Evolutionary conservation across 2,329 filamentous ascomycete species (phyloP), one percentile per base, ranked within the genome.

Genomic region (Pseudogymnoascus sp.): DNA sequence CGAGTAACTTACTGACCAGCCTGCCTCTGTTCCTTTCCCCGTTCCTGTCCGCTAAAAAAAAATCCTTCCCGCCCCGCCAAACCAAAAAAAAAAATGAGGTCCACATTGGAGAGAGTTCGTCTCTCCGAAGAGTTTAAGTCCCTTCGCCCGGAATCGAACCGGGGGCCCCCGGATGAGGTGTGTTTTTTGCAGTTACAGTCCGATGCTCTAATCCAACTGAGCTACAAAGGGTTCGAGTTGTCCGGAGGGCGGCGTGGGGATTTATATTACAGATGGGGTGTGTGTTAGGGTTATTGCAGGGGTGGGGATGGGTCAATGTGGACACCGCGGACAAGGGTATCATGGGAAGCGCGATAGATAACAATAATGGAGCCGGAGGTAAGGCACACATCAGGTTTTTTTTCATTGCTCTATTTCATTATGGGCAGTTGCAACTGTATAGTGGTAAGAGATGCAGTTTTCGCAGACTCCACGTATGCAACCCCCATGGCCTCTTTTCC

Each of bases 201-300:
- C 59, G 59, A 60, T 60, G 59, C 59, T 60, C 59, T 60, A 60
- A 60, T 60, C 59, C 59, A 60, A 60, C 59, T 60, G 59, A 60
- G 59, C 59, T 60, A 60, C 59, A 60, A 60, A 60, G 59, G 59
- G 59, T 53, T 4, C 7, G 50, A 56, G 28, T 56, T 56, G 28
- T 33, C 26, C 10, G 4, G 50, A 12, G 50, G n/a, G 16, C 19
- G 10, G 50, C n/a, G 50, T 16, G 50, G 10, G 50, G 50, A 19
- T 22, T 56, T 56, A 56, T 56, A 56, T 56, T 56, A 56, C 28
- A 28, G 50, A 56, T 56, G 28, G 28, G 50, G 41, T 8, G n/a
- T 19, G 28, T 14, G 50, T 33, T 33, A 33, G 50, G 50, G 50
- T 56, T 19, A 2, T 5, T 33, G 1, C 28, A 33, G 50, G 50